Percentiles rank a stretch among this genome's conserved stretches.
Evolutionary conservation across 192 early-diverging fungal genomes (phyloP).

Genomic region (Allomyces macrogynus): DNA sequence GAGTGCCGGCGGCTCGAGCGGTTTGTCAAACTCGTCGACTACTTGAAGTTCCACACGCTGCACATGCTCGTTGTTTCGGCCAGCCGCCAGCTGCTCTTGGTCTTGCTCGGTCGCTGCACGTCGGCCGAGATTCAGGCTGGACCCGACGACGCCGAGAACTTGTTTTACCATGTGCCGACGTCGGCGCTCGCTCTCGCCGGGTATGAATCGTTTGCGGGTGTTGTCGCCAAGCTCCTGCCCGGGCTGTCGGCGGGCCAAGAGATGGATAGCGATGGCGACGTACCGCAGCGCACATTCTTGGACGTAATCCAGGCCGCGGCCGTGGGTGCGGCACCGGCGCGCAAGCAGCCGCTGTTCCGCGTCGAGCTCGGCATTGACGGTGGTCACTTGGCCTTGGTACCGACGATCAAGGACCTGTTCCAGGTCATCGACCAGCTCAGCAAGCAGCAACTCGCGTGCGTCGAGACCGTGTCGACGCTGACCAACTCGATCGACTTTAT

Average conservation of each 20-base stretch:
- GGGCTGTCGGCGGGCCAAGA: neutral
- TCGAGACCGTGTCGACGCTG: slow-evolving; percentile 19
- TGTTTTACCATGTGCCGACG: slow-evolving; percentile 5
- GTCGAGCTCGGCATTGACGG: neutral
- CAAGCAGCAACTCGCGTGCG: slow-evolving; percentile 19
- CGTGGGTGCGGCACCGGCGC: neutral
- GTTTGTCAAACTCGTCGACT: slow-evolving; percentile 37
- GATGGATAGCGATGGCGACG: too few relatives aligned
- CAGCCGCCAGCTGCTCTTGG: slow-evolving; percentile 17
- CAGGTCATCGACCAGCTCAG: slow-evolving; percentile 21
- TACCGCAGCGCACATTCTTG: neutral
- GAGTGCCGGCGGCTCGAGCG: slow-evolving; percentile 30
- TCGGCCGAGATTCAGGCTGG: slow-evolving; percentile 15
- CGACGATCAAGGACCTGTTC: slow-evolving; percentile 24
- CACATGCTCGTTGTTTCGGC: slow-evolving; percentile 24
- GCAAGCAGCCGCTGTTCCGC: neutral
- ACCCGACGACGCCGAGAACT: slow-evolving; percentile 2
- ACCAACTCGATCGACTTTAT: slow-evolving; percentile 19
- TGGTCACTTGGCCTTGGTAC: slow-evolving; percentile 18
- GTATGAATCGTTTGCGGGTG: neutral
- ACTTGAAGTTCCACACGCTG: slow-evolving; percentile 29
- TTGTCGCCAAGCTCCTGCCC: neutral
- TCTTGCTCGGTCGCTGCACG: slow-evolving; percentile 20
- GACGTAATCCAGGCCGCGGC: neutral
- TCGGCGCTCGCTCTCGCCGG: slow-evolving; percentile 3